Evolutionary conservation across 169 alveolate species (phyloP).

Genomic region (Plasmodium inui): DNA sequence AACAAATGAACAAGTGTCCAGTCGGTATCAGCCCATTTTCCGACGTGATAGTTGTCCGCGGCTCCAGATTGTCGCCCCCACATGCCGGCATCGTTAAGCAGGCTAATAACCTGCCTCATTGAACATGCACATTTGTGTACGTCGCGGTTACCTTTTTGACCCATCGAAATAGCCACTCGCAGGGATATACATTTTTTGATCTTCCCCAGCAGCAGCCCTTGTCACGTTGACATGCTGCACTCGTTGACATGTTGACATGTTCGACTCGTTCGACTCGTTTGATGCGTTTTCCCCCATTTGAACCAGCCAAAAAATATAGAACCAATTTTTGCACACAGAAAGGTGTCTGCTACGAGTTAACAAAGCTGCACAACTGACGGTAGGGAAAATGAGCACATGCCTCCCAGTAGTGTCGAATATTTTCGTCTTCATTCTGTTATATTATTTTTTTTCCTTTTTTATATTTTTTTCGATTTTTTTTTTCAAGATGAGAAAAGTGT

Average conservation of each 20-base stretch:
- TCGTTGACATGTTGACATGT: not conserved
- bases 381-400: not conserved
- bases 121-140: not conserved
- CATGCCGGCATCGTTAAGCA: not conserved
- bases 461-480: slow-evolving; percentile 27
- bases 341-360: not conserved
- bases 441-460: slow-evolving; percentile 27
- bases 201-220: not conserved
- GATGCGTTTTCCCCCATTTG: not conserved
- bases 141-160: not conserved
- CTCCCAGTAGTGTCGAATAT: not conserved
- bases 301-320: not conserved
- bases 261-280: not conserved
- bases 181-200: not conserved
- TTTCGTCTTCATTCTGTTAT: slow-evolving; percentile 14
- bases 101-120: not conserved
- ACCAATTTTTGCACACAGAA: not conserved
- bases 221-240: not conserved
- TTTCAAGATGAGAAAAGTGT: slow-evolving; percentile 49
- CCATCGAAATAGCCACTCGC: not conserved
- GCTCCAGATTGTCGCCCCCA: not conserved
- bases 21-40: not conserved
- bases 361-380: not conserved
- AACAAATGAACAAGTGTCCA: not conserved
- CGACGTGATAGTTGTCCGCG: not conserved